Evolutionary conservation across 2,329 filamentous ascomycete genomes (phyloP).

Genomic region (Macroventuria anomochaeta): DNA sequence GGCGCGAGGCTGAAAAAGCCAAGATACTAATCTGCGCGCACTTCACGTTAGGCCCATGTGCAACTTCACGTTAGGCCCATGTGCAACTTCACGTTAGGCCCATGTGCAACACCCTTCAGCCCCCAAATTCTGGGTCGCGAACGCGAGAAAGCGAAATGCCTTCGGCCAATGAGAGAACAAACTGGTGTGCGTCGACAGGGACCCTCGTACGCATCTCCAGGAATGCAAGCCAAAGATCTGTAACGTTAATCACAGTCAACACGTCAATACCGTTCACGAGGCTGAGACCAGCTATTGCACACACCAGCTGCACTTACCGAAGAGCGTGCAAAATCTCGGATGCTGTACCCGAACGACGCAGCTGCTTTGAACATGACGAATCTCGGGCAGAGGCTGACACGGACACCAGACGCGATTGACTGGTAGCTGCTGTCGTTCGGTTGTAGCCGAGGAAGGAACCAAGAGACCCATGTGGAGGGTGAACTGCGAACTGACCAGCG

Average conservation of each 20-base stretch:
- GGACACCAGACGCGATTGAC: neutral
- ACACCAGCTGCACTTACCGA: neutral
- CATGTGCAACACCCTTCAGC: neutral
- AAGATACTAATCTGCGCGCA: conserved; percentile 16
- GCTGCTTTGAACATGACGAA: too few species aligned
- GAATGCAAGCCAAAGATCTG: neutral
- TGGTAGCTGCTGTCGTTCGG: neutral
- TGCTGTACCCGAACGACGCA: neutral
- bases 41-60: neutral
- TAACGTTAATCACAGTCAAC: neutral
- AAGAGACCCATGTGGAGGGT: neutral
- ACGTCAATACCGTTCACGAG: neutral
- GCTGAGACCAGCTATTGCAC: neutral
- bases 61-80: neutral
- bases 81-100: neutral
- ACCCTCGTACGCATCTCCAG: neutral
- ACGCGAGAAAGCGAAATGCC: conserved; percentile 4
- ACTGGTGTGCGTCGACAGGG: neutral
- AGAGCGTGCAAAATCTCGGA: neutral
- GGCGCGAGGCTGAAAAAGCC: conserved; percentile 34
- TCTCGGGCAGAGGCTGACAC: neutral
- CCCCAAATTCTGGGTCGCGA: neutral
- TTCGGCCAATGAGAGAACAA: neutral
- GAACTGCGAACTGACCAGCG: too few species aligned
- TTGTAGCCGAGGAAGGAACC: neutral